Conservation (phyloP, 2,329 filamentous ascomycete genomes). For the Fusarium tanahbumbuense region DNA sequence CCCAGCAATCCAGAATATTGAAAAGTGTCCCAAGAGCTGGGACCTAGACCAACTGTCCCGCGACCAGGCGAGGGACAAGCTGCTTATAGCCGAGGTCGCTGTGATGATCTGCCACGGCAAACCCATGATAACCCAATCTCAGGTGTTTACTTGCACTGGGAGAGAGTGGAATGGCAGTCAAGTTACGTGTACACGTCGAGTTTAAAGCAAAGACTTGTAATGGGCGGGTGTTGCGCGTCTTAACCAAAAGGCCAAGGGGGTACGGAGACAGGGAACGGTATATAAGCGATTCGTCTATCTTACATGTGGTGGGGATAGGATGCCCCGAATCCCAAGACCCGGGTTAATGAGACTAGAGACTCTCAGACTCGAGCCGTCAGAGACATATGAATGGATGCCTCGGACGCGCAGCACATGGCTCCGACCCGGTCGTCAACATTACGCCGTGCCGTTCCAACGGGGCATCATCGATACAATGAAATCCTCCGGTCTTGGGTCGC, state of each 20-base stretch:
- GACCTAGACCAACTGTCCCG: slow-evolving; percentile 46
- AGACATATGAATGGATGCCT: slow-evolving; percentile 28
- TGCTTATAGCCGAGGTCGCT: slow-evolving; percentile 41
- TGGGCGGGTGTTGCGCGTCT: slow-evolving; percentile 28
- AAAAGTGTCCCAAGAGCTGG: slow-evolving; percentile 51
- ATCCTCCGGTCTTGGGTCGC: slow-evolving; percentile 2
- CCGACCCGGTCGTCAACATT: slow-evolving; percentile 37
- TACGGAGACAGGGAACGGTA: slow-evolving; percentile 33
- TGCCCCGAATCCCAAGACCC: slow-evolving; percentile 1
- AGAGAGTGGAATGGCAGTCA: background rate
- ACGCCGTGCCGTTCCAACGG: slow-evolving; percentile 37
- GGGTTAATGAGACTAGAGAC: slow-evolving; percentile 2
- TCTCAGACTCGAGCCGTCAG: slow-evolving; percentile 33
- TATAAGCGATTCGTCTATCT: slow-evolving; percentile 43
- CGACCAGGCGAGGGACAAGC: slow-evolving; percentile 34
- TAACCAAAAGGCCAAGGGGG: slow-evolving; percentile 19
- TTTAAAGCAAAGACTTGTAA: slow-evolving; percentile 12
- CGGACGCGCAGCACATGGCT: slow-evolving; percentile 7
- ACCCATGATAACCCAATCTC: slow-evolving; percentile 31
- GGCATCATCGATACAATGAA: slow-evolving; percentile 29
- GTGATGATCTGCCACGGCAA: slow-evolving; percentile 43
- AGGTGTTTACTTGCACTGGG: background rate
- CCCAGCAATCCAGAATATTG: slow-evolving; percentile 52
- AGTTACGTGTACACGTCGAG: slow-evolving; percentile 13
- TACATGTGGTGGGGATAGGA: slow-evolving; percentile 33